Percentiles rank a stretch among this genome's conserved stretches.
These are phyloP conservation scores for Tripterygium wilfordii DNA, from an alignment of 177 flowering plant genomes.

Conservation along the genomic window DNA sequence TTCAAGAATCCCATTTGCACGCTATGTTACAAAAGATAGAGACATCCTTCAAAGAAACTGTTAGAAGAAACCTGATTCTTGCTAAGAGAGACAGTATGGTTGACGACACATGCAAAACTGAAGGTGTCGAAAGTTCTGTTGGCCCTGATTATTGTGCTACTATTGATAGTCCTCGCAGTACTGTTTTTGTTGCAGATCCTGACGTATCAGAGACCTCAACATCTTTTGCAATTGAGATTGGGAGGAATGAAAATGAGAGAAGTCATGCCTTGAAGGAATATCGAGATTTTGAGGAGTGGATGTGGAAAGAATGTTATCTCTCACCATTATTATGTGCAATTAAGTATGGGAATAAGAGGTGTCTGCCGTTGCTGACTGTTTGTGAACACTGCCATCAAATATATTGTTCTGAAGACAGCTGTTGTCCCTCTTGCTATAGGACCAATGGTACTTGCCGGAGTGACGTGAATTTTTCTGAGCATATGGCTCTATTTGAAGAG, in stretches of 20 bases:
- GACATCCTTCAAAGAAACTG: constrained; percentile 51
- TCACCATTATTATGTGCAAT: constrained; percentile 47
- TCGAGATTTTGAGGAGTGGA: constrained; percentile 67
- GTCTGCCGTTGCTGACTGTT: constrained; percentile 32
- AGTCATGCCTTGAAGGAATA: constrained; percentile 44
- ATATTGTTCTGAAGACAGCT: constrained; percentile 40
- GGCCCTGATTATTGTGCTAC: constrained; percentile 22
- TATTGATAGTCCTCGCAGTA: constrained; percentile 47
- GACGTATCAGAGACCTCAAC: constrained; percentile 45
- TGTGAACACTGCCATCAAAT: constrained; percentile 55
- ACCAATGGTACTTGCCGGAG: constrained; percentile 24
- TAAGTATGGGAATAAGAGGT: constrained; percentile 61
- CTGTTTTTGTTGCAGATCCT: constrained; percentile 25
- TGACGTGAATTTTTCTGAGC: constrained; percentile 37
- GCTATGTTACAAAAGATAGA: constrained; percentile 70
- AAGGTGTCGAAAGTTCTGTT: constrained; percentile 22
- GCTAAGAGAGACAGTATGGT: constrained; percentile 4
- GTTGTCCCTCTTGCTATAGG: constrained; percentile 58
- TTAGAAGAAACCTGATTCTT: constrained; percentile 22
- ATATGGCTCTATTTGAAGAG: constrained; percentile 39
- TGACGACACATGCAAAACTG: constrained; percentile 21
- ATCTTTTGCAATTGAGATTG: constrained; percentile 58
- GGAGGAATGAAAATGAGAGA: constrained; percentile 43
- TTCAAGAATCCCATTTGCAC: constrained; percentile 74
- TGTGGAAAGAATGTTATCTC: constrained; percentile 63